A percentile compares a stretch with the other conserved stretches of the same genome.
Conservation (phyloP, 192 early-diverging fungal genomes). For the Coemansia sp. region DNA sequence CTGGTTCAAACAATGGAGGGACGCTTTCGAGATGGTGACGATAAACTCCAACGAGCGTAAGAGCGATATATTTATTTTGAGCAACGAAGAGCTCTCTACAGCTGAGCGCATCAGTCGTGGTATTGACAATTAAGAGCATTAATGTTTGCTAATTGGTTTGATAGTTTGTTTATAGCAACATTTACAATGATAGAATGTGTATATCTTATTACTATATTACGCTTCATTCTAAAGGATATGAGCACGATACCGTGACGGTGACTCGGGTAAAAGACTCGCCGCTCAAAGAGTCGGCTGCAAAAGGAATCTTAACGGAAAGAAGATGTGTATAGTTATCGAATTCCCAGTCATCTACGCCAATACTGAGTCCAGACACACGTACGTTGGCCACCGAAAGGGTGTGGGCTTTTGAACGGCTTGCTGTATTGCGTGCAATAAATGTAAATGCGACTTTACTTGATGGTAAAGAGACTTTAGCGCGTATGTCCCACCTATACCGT, state of each 20-base stretch:
- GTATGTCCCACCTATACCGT: slow-evolving; percentile 25
- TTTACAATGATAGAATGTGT: not conserved
- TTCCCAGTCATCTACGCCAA: slow-evolving; percentile 4
- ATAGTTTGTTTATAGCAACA: not conserved
- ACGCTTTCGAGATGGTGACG: slow-evolving; percentile 3
- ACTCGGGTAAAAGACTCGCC: not conserved
- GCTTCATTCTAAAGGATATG: not conserved
- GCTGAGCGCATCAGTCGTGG: not conserved
- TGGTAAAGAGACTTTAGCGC: slow-evolving; percentile 18
- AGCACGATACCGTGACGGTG: slow-evolving; percentile 1
- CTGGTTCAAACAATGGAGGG: slow-evolving; percentile 38
- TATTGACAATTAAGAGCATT: not conserved
- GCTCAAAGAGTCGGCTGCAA: not conserved
- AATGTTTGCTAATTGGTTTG: not conserved
- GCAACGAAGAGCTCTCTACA: not conserved
- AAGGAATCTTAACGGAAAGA: slow-evolving; percentile 6
- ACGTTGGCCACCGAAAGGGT: slow-evolving; percentile 16
- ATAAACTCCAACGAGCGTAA: not conserved
- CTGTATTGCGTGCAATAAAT: slow-evolving; percentile 12
- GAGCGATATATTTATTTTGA: not conserved
- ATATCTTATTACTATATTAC: not conserved
- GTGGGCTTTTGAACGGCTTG: not conserved
- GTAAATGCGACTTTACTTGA: slow-evolving; percentile 11
- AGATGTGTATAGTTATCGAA: slow-evolving; percentile 10
- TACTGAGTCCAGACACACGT: slow-evolving; percentile 15